Evolutionary conservation across 257 asterid genomes (phyloP).

Genomic region (Solanum lignicaule): DNA sequence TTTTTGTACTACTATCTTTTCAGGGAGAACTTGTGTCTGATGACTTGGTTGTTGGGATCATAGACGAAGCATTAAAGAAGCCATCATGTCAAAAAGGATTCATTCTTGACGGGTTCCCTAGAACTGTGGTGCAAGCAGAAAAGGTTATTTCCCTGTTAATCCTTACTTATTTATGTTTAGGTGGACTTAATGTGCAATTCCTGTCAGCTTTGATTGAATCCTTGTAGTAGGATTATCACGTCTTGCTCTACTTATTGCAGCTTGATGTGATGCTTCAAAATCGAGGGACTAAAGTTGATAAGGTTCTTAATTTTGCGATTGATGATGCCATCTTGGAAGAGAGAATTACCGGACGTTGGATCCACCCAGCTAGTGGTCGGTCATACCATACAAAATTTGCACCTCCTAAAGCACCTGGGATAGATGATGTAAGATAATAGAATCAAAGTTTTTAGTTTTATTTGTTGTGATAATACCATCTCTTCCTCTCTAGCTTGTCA

Average conservation of each 20-base stretch:
- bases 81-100: slow-evolving; percentile 96
- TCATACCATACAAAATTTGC: slow-evolving; percentile 84
- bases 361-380: slow-evolving; percentile 95
- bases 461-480: not conserved
- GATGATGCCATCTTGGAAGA: slow-evolving; percentile 96
- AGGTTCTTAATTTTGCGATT: slow-evolving; percentile 91
- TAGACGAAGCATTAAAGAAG: slow-evolving; percentile 84
- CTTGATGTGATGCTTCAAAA: slow-evolving; percentile 96
- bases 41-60: slow-evolving; percentile 91
- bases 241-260: slow-evolving; percentile 21
- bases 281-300: slow-evolving; percentile 78
- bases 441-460: not conserved
- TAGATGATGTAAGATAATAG: slow-evolving; percentile 63
- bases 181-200: not conserved
- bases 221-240: not conserved
- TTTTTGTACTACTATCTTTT: not conserved
- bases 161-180: not conserved
- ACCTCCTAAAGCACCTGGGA: slow-evolving; percentile 78
- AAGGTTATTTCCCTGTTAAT: slow-evolving; percentile 35
- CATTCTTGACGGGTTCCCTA: slow-evolving; percentile 97
- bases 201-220: not conserved
- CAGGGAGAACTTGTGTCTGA: slow-evolving; percentile 66
- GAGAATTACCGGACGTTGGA: slow-evolving; percentile 98
- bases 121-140: slow-evolving; percentile 91
- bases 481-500: not conserved